A percentile compares a stretch with the other conserved stretches of the same genome.
Evolutionary conservation across 345 rosid genomes (phyloP).

Genomic region (Brassica rapa): DNA sequence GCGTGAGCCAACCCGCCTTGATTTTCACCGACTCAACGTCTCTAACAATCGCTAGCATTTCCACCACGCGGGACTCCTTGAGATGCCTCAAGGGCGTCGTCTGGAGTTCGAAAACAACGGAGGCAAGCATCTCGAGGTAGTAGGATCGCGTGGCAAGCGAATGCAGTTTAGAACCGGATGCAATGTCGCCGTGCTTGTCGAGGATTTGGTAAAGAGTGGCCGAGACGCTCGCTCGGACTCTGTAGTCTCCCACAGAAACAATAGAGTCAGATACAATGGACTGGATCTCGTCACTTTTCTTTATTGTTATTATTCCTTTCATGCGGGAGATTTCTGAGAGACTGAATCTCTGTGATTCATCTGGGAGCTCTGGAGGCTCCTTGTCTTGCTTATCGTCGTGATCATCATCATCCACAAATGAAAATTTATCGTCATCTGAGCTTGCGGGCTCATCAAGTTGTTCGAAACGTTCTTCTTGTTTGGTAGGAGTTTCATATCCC

Average conservation of each 20-base stretch:
- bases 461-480: constrained; percentile 22
- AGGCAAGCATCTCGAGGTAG: constrained; percentile 37
- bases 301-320: constrained; percentile 15
- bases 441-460: constrained; percentile 19
- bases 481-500: constrained; percentile 28
- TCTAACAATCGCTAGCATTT: constrained; percentile 38
- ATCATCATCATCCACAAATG: constrained; percentile 36
- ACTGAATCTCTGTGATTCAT: constrained; percentile 39
- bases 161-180: constrained; percentile 35
- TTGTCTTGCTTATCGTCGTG: constrained; percentile 23
- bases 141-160: constrained; percentile 35
- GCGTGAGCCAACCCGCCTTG: constrained; percentile 33
- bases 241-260: constrained; percentile 40
- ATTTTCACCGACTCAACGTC: constrained; percentile 41
- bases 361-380: constrained; percentile 38
- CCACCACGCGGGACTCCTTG: constrained; percentile 26
- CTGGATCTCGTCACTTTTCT: constrained; percentile 1
- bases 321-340: constrained; percentile 23
- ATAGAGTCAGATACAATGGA: constrained; percentile 38
- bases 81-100: constrained; percentile 29
- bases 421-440: constrained; percentile 39
- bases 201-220: constrained; percentile 26
- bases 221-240: constrained; percentile 27
- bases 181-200: constrained; percentile 35
- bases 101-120: constrained; percentile 36